phyloP scores from a whole-genome alignment of 208 protist genomes.

The Herpetomonas samuelpessoai region DNA sequence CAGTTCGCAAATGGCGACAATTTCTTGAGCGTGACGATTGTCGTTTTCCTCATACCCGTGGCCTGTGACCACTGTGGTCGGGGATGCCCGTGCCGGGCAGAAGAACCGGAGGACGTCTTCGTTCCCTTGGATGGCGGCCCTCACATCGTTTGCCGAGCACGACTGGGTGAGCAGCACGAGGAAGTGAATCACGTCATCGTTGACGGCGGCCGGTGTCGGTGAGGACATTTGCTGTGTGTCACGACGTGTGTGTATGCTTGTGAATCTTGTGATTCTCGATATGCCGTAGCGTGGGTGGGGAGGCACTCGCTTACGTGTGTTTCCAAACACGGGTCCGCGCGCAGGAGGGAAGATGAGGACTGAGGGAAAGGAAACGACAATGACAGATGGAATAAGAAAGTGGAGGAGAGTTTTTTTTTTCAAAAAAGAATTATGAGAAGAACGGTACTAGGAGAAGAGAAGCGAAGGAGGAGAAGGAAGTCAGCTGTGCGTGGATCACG shows the following conservation, averaged over 20 bases:
- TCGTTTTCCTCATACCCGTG: constrained; percentile 1
- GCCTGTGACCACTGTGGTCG: background rate
- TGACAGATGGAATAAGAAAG: background rate
- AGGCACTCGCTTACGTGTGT: too few species aligned
- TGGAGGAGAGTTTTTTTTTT: background rate
- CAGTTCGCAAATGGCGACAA: background rate
- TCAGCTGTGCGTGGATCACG: too few species aligned
- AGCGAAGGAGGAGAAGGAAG: too few species aligned
- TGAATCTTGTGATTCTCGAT: too few species aligned
- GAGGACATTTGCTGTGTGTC: too few species aligned
- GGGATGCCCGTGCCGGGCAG: background rate
- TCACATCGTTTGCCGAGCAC: constrained; percentile 46
- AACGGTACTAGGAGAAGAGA: too few species aligned
- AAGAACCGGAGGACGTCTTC: constrained; percentile 24
- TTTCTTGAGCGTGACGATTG: background rate
- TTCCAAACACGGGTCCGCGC: too few species aligned
- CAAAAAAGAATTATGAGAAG: constrained; percentile 12
- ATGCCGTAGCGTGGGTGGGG: too few species aligned
- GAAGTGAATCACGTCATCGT: constrained; percentile 58
- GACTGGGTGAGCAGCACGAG: constrained; percentile 49
- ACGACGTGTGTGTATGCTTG: too few species aligned
- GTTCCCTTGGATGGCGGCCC: constrained; percentile 36
- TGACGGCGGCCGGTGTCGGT: constrained; percentile 14
- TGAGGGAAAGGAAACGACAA: too few species aligned
- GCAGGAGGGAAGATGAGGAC: background rate